These are phyloP conservation scores for Gamsiella multidivaricata DNA, from an alignment of 192 early-diverging fungal species.

Conservation along the genomic window DNA sequence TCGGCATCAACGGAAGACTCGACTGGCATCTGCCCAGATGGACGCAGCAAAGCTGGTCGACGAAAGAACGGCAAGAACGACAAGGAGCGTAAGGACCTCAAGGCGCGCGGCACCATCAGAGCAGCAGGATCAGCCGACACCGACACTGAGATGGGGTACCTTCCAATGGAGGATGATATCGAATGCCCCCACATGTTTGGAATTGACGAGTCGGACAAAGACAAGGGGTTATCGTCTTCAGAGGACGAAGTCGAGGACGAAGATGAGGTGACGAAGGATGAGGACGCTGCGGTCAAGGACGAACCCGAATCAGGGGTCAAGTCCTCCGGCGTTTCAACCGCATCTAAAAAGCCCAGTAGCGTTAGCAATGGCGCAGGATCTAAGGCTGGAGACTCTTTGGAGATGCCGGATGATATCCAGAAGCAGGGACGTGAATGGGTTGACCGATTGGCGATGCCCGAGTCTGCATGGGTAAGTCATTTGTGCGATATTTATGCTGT, in stretches of 20 bases:
- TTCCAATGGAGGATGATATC: slow-evolving; percentile 39
- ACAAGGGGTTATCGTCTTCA: neutral
- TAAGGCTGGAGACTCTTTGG: neutral
- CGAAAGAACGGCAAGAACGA: neutral
- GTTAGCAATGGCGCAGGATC: neutral
- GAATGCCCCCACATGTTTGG: slow-evolving; percentile 40
- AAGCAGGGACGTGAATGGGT: slow-evolving; percentile 46
- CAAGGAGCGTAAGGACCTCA: neutral
- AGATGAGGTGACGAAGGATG: neutral
- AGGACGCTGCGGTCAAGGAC: slow-evolving; percentile 14
- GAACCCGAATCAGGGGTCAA: slow-evolving; percentile 3
- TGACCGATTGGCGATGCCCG: slow-evolving; percentile 34
- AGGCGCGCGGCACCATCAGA: neutral
- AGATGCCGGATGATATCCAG: slow-evolving; percentile 34
- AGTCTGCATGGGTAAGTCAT: slow-evolving; percentile 38
- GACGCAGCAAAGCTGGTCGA: neutral
- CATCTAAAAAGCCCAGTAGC: slow-evolving; percentile 8
- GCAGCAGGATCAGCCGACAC: neutral
- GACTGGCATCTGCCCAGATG: neutral
- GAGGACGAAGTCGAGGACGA: slow-evolving; percentile 32
- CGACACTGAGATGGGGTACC: slow-evolving; percentile 19
- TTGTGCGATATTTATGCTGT: neutral
- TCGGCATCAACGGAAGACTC: neutral
- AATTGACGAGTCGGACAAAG: slow-evolving; percentile 21
- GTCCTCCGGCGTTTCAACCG: neutral